Conservation (phyloP, 1,139 yeast genomes). For the Yamadazyma atmosphaerica region DNA sequence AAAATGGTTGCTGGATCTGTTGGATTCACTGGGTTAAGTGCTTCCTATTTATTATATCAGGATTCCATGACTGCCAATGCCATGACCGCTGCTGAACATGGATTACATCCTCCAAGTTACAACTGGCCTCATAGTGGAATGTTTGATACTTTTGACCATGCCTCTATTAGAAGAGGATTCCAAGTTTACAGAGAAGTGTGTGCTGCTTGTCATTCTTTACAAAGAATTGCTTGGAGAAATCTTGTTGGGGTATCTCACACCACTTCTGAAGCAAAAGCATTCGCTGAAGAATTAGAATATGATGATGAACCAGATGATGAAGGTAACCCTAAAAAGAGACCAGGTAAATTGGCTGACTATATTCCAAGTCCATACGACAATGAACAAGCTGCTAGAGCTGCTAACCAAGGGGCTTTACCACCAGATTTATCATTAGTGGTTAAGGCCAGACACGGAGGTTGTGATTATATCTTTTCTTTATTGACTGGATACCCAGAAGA, state of each 20-base stretch:
- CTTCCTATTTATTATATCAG: constrained; percentile 74
- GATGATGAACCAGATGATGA: constrained; percentile 99
- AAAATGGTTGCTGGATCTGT: constrained; percentile 63
- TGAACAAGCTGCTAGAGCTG: constrained; percentile 99
- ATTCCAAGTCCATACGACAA: constrained; percentile 94
- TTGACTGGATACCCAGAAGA: constrained; percentile 99
- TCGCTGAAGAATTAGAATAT: constrained; percentile 96
- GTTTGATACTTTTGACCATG: constrained; percentile 92
- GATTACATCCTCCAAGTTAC: constrained; percentile 91
- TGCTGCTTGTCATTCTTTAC: constrained; percentile 97
- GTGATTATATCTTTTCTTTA: constrained; percentile 91
- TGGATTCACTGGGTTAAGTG: constrained; percentile 67
- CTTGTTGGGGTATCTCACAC: constrained; percentile 97
- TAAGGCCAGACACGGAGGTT: constrained; percentile 99
- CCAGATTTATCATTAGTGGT: constrained; percentile 97
- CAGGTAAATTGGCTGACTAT: constrained; percentile 96
- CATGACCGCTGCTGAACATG: constrained; percentile 99
- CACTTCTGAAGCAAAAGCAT: constrained; percentile 82
- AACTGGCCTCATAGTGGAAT: constrained; percentile 95
- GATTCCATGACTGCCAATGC: constrained; percentile 87
- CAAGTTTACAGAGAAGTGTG: constrained; percentile 99
- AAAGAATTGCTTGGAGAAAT: constrained; percentile 98
- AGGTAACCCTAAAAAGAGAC: constrained; percentile 97
- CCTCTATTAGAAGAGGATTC: constrained; percentile 97
- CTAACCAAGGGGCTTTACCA: constrained; percentile 98